Conservation (phyloP, 352 stramenopile species). For the Globisporangium cylindrosporum region DNA sequence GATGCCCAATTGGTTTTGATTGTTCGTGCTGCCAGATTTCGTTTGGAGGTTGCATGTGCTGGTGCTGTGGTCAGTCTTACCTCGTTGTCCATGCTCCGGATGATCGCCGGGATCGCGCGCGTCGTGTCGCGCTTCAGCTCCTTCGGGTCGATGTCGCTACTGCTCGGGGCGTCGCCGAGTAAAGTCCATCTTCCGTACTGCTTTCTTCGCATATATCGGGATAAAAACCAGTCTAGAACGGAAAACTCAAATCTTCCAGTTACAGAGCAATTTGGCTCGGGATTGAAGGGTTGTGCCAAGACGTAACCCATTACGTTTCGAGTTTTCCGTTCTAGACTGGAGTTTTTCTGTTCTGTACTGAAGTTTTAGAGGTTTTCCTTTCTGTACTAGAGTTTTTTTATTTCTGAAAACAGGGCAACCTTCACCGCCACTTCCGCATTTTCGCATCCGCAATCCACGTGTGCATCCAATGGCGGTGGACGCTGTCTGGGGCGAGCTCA, state of each 20-base stretch:
- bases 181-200: not conserved
- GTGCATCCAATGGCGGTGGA: constrained; percentile 18
- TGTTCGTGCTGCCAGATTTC: not conserved
- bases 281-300: too few relatives aligned
- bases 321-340: too few relatives aligned
- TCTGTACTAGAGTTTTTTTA: too few relatives aligned
- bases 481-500: constrained; percentile 46
- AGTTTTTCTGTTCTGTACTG: too few relatives aligned
- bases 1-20: not conserved
- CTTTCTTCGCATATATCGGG: not conserved
- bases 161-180: not conserved
- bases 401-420: too few relatives aligned
- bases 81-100: constrained; percentile 9
- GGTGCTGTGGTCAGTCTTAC: too few relatives aligned
- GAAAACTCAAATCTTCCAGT: too few relatives aligned
- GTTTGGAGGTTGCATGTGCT: not conserved
- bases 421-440: not conserved
- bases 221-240: too few relatives aligned
- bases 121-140: constrained; percentile 7
- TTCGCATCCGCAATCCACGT: not conserved
- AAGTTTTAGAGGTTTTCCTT: too few relatives aligned
- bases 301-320: too few relatives aligned
- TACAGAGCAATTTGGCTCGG: too few relatives aligned
- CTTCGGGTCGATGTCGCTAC: constrained; percentile 6
- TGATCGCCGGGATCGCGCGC: constrained; percentile 7